These are phyloP conservation scores for Clausena lansium DNA, from an alignment of 345 rosid genomes.

Conservation along the genomic window DNA sequence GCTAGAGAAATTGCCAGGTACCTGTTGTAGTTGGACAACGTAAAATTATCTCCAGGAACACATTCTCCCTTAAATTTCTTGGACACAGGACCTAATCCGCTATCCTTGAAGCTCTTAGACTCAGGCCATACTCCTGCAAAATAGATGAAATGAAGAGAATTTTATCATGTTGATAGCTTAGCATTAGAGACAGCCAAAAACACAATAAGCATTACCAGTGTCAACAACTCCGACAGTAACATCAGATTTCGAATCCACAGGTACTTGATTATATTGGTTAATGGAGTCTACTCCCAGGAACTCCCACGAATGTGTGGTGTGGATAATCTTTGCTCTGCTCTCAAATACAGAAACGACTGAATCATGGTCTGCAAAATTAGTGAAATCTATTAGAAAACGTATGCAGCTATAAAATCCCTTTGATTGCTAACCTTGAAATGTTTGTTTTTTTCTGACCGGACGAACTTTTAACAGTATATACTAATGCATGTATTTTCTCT, in stretches of 20 bases:
- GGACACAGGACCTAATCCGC: conserved; percentile 40
- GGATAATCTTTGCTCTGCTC: conserved; percentile 37
- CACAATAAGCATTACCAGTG: conserved; percentile 23
- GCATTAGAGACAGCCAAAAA: not conserved
- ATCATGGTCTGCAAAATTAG: conserved; percentile 25
- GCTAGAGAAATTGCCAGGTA: not conserved
- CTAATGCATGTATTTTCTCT: too few relatives aligned
- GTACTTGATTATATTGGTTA: conserved; percentile 18
- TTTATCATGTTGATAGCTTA: not conserved
- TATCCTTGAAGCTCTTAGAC: conserved; percentile 40
- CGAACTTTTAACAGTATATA: too few relatives aligned
- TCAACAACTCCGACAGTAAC: conserved; percentile 46
- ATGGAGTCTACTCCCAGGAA: conserved; percentile 37
- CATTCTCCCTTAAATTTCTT: conserved; percentile 48
- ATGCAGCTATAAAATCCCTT: not conserved
- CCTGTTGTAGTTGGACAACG: conserved; percentile 40
- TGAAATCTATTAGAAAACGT: not conserved
- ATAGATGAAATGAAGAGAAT: not conserved
- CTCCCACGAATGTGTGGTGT: conserved; percentile 54
- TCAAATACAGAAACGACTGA: conserved; percentile 40
- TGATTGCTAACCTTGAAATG: not conserved
- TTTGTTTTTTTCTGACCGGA: too few relatives aligned
- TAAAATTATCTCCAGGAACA: conserved; percentile 39
- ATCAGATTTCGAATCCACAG: conserved; percentile 20
- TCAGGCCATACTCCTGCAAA: conserved; percentile 51